Evolutionary conservation across 169 alveolate genomes (phyloP), one percentile per base, ranked within the genome.

Genomic region (Cryptosporidium sp.): DNA sequence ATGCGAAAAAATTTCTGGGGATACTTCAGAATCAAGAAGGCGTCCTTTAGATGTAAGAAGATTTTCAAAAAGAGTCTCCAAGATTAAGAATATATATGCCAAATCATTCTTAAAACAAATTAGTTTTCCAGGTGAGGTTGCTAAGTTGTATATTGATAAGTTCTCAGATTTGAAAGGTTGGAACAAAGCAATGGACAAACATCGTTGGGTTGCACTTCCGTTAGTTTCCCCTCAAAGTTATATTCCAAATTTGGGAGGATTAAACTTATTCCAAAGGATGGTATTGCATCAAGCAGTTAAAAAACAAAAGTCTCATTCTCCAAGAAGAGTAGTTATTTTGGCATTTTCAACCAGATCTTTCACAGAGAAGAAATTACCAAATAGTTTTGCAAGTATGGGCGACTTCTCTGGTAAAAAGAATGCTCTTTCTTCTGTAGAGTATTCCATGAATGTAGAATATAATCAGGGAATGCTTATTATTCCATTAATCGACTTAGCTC

Each of bases 141-240:
- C 89, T 5, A 62, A 56, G 52, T 37, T 80, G 42, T 80, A 37
- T 60, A 37, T 80, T 39, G 70, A 60, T 18, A 60, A 33, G 7
- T 80, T 80, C 70, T 48, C 89, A 29, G 89, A 44, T 44, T 39
- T 80, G n/a, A 80, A 80, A 44, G 89, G 80, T 9, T 80, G 89
- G 89, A 80, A 80, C 26, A 80, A 80, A 67, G 89, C 89, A 7
- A 80, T 80, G 65, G 89, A 80, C n/a, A 60, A 21, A 21, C 89
- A 80, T 21, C 73, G 89, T 48, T 80, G 89, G 89, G 89, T 80
- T 26, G 89, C 89, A 14, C 75, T 80, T 21, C 89, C 89, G 16
- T 56, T 80, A 29, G 80, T 62, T 39, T 60, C 89, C 9, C 89
- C 89, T 7, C 89, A 80, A 51, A 62, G 80, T 26, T 80, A 80